A percentile compares a stretch with the other conserved stretches of the same genome.
Evolutionary conservation across 2,329 filamentous ascomycete species (phyloP).

Genomic region (Diaporthe ampelina): DNA sequence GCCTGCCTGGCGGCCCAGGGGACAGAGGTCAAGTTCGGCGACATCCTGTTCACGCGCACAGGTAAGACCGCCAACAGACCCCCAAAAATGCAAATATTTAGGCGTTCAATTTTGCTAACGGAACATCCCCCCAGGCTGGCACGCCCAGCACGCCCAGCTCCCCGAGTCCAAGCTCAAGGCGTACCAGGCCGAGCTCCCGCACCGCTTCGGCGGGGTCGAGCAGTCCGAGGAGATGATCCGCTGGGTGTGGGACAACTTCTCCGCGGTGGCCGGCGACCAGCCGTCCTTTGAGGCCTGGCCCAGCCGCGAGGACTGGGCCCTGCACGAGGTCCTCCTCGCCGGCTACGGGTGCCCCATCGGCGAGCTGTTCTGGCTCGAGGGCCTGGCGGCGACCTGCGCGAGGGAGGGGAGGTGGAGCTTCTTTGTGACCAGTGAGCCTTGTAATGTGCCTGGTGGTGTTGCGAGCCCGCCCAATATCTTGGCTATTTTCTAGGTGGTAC

Average conservation of each 20-base stretch:
- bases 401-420: constrained; percentile 57
- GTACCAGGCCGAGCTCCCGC: constrained; percentile 53
- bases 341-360: constrained; percentile 66
- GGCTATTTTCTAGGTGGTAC: constrained; percentile 34
- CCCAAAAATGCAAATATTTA: too few species aligned
- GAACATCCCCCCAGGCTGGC: constrained; percentile 54
- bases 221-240: constrained; percentile 59
- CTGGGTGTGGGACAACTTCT: constrained; percentile 58
- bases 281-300: constrained; percentile 58
- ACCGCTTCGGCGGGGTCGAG: constrained; percentile 63
- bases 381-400: constrained; percentile 56
- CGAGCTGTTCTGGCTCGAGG: constrained; percentile 64
- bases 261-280: constrained; percentile 60
- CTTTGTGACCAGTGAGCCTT: constrained; percentile 62
- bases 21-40: constrained; percentile 64
- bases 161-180: constrained; percentile 53
- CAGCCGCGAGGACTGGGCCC: constrained; percentile 42
- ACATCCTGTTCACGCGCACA: constrained; percentile 64
- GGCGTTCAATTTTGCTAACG: too few species aligned
- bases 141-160: constrained; percentile 55
- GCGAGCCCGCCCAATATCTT: constrained; percentile 45
- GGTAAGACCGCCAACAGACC: constrained; percentile 39
- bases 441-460: constrained; percentile 57
- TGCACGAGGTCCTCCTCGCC: constrained; percentile 62
- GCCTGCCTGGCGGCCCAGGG: constrained; percentile 60